Evolutionary conservation across 163 green algal species (phyloP).

Genomic region (Trebouxiophyceae sp.): DNA sequence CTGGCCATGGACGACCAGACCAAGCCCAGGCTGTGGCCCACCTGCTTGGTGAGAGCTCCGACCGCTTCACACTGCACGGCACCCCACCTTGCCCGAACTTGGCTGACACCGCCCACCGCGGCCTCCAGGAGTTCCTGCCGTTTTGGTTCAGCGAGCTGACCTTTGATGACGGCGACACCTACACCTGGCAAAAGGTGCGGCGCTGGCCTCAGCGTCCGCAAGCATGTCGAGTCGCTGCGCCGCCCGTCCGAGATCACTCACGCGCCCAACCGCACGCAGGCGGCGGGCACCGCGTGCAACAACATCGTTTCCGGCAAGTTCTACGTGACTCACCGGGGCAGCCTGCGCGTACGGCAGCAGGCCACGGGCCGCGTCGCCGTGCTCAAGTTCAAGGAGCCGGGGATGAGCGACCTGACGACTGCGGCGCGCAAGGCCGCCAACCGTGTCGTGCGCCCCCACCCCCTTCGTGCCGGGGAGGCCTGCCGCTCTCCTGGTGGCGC

Average conservation of each 20-base stretch:
- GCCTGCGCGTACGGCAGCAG: not conserved
- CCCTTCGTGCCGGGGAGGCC: no score
- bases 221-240: no score
- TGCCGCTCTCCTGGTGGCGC: no score
- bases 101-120: not conserved
- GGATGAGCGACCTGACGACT: not conserved
- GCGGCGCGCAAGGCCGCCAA: not conserved
- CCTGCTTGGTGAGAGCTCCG: not conserved
- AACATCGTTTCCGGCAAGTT: not conserved
- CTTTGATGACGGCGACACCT: slow-evolving; percentile 56
- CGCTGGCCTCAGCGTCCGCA: not conserved
- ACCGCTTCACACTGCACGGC: not conserved
- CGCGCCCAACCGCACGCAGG: no score
- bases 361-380: not conserved
- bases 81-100: not conserved
- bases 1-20: no score
- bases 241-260: no score
- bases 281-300: not conserved
- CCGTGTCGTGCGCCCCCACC: not conserved
- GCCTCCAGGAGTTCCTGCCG: slow-evolving; percentile 36
- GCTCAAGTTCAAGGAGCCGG: not conserved
- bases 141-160: slow-evolving; percentile 31
- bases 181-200: slow-evolving; percentile 10
- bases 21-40: no score
- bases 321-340: not conserved